Conservation (phyloP, 352 stramenopile genomes). For the Phytophthora pluvialis region DNA sequence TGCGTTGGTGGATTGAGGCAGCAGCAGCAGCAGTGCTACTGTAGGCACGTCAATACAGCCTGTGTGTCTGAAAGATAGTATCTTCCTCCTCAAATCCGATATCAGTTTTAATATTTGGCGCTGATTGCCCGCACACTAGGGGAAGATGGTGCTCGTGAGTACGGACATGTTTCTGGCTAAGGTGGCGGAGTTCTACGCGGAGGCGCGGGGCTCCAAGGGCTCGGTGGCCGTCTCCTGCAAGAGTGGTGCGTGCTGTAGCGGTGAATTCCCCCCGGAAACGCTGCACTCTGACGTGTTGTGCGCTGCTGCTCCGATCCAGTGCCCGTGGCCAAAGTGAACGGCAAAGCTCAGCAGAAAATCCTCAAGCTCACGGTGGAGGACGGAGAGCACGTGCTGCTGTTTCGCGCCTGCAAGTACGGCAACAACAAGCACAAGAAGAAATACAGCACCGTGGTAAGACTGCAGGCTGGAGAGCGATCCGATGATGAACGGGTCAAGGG, state of each 20-base stretch:
- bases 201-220: conserved; percentile 45
- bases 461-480: background rate
- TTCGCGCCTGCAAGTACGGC: conserved; percentile 78
- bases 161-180: conserved; percentile 71
- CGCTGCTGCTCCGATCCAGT: conserved; percentile 27
- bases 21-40: background rate
- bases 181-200: conserved; percentile 62
- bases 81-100: conserved; percentile 13
- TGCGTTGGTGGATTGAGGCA: conserved; percentile 51
- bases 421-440: conserved; percentile 92
- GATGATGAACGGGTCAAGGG: background rate
- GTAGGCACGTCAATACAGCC: background rate
- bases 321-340: conserved; percentile 43
- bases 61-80: conserved; percentile 32
- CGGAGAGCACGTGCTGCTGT: conserved; percentile 71
- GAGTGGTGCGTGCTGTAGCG: conserved; percentile 49
- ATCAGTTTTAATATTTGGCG: conserved; percentile 24
- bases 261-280: background rate
- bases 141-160: conserved; percentile 60
- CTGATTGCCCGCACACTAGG: conserved; percentile 8
- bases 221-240: conserved; percentile 73
- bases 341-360: conserved; percentile 43
- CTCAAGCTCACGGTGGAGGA: conserved; percentile 45
- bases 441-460: conserved; percentile 71
- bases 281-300: conserved; percentile 11